phyloP scores from a whole-genome alignment of 345 rosid genomes.

The Hibiscus tridactylites region DNA sequence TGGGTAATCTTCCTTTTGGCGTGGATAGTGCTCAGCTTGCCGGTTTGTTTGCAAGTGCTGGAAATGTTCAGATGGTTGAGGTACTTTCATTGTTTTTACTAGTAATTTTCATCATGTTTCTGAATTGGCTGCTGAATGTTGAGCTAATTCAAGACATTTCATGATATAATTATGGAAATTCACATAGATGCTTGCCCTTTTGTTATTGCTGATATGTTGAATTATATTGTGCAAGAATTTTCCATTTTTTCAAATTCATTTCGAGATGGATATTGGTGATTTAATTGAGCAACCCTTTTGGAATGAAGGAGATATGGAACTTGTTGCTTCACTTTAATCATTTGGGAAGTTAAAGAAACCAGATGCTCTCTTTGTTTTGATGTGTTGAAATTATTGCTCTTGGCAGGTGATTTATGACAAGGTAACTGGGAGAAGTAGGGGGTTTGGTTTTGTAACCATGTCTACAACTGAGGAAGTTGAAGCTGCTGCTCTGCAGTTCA shows the following conservation, averaged over 20 bases:
- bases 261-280: not conserved
- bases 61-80: conserved; percentile 97
- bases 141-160: not conserved
- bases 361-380: not conserved
- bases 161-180: not conserved
- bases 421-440: conserved; percentile 89
- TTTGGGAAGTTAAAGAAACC: too few species aligned
- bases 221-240: not conserved
- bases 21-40: too few species aligned
- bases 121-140: not conserved
- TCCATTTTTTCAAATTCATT: not conserved
- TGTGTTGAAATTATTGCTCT: conserved; percentile 14
- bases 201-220: not conserved
- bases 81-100: conserved; percentile 7
- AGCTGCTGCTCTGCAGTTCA: conserved; percentile 71
- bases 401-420: conserved; percentile 88
- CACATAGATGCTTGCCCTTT: not conserved
- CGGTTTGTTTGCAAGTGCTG: conserved; percentile 59
- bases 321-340: too few species aligned
- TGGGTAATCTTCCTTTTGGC: not conserved
- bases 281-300: too few species aligned
- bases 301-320: not conserved
- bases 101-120: not conserved
- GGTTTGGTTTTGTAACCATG: conserved; percentile 97
- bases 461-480: conserved; percentile 58